These are phyloP conservation scores for maize (Zea mays) DNA, from an alignment of 176 grass and related monocot genomes.

Conservation along the genomic window Zm-B73-REFERENCE-NAM-5.0 NC_050099.1:173910501-173911000, in stretches of 20 bases:
- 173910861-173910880: conserved; percentile 93
- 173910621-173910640: conserved; percentile 40
- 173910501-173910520: conserved; percentile 85
- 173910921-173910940: conserved; percentile 87
- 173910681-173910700: conserved; percentile 74
- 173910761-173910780: conserved; percentile 53
- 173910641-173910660: conserved; percentile 53
- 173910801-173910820: conserved; percentile 81
- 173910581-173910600: conserved; percentile 64
- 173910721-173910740: conserved; percentile 62
- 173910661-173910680: conserved; percentile 69
- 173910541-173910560: conserved; percentile 89
- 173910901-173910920: conserved; percentile 81
- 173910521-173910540: conserved; percentile 88
- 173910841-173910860: conserved; percentile 74
- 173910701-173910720: conserved; percentile 88
- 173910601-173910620: conserved; percentile 52
- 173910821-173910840: conserved; percentile 83
- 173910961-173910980: conserved; percentile 86
- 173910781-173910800: conserved; percentile 51
- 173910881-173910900: conserved; percentile 81
- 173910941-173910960: conserved; percentile 82
- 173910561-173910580: conserved; percentile 81
- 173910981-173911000: conserved; percentile 93
- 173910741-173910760: conserved; percentile 71